A percentile compares a stretch with the other conserved stretches of the same genome.
Evolutionary conservation across 257 asterid genomes (phyloP).

Genomic region (Leptodermis oblonga): DNA sequence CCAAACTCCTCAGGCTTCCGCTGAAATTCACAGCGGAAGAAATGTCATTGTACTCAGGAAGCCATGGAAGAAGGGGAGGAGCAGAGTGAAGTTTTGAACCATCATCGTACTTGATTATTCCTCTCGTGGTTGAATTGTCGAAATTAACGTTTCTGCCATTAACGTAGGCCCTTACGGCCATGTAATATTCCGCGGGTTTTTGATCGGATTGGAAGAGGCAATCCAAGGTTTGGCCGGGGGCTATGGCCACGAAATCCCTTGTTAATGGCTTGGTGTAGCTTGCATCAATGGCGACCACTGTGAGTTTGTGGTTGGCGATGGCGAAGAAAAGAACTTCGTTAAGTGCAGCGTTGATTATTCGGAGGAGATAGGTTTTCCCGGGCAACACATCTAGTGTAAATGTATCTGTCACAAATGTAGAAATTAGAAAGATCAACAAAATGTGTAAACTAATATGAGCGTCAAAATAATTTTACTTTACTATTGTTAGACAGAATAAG

Average conservation of each 20-base stretch:
- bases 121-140: constrained; percentile 22
- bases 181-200: constrained; percentile 16
- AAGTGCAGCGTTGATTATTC: constrained; percentile 20
- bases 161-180: constrained; percentile 19
- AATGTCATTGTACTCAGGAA: constrained; percentile 12
- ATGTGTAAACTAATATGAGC: no score
- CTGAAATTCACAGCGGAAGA: neutral
- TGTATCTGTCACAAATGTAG: constrained; percentile 6
- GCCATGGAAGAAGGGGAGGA: constrained; percentile 10
- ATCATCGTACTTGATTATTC: constrained; percentile 12
- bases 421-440: neutral
- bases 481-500: neutral
- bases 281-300: constrained; percentile 24
- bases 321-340: constrained; percentile 17
- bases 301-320: constrained; percentile 17
- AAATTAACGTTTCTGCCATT: neutral
- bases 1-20: constrained; percentile 24
- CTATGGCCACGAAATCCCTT: constrained; percentile 5
- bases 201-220: constrained; percentile 17
- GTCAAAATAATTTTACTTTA: no score
- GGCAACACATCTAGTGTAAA: constrained; percentile 2
- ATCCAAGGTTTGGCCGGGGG: constrained; percentile 31
- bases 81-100: neutral
- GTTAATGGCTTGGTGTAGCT: constrained; percentile 20
- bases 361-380: constrained; percentile 19